Base-by-base conservation (phyloP, 2,329 filamentous ascomycete genomes). In the Apiospora malaysiana region DNA sequence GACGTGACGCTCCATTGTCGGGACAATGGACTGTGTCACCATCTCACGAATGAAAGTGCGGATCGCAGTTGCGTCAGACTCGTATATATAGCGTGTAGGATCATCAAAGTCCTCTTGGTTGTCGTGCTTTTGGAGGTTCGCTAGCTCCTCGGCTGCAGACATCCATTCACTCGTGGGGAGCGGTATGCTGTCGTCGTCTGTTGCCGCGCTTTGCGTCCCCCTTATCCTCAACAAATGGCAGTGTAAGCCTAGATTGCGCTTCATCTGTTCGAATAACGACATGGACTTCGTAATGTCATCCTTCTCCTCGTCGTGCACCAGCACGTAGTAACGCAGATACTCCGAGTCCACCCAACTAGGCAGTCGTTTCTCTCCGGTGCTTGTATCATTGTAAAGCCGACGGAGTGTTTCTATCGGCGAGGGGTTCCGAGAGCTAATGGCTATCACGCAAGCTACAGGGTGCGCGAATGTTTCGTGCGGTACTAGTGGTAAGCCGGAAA, bases 251-350 rank as follows among this genome's bases (percentile, higher is more conserved):
- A 99, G 94, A 82, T 98, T 94, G n/a, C 96, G 91, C 82, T 98
- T 99, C 97, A 99, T 99, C 81, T 98, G 94, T 76, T 99, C 96
- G 81, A 97, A 99, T 40, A 98, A 85, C 23, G 91, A 89, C 81
- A 95, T 95, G 16, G 95, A 97, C 81, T 94, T 93, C 47, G 90
- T 90, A 72, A 98, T 97, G 79, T 99, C 95, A 78, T 97, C 95
- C 72, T 90, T 91, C 79, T 99, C 96, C 82, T 99, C 97, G 76
- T 99, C 96, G 77, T 99, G 96, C 23, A 99, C 92, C 56, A 99
- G 85, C 21, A 99, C 93, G 81, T 99, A 99, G 81, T 99, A 99
- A 73, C 96, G 90, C 74, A 99, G 85, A 80, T 96, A 99, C 73
- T 98, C 94, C 42, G 93, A 92, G 78, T 97, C 92, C 0, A 98